phyloP scores from a whole-genome alignment of 768 basidiomycete genomes.

The Leccinum variicolor region DNA sequence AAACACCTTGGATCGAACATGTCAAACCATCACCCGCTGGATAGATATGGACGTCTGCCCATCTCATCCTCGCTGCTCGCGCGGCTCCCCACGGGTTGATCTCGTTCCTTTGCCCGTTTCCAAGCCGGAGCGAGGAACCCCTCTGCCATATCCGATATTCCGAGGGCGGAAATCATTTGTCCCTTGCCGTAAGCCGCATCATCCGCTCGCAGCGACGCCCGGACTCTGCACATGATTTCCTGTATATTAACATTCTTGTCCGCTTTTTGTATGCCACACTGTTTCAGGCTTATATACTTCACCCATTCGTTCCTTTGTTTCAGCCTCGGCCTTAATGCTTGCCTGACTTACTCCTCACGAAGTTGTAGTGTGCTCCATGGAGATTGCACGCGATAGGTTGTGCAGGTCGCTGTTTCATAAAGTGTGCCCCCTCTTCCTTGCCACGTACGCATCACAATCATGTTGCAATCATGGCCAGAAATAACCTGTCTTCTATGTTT shows the following conservation, averaged over 20 bases:
- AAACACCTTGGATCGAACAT: constrained; percentile 11
- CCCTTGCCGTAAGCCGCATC: constrained; percentile 8
- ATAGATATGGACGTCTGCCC: constrained; percentile 2
- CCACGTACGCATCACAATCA: neutral
- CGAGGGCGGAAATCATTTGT: neutral
- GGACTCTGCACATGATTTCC: neutral
- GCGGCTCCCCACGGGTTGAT: constrained; percentile 22
- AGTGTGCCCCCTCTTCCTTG: neutral
- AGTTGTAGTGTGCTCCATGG: neutral
- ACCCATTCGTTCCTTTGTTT: neutral
- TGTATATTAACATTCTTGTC: neutral
- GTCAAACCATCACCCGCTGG: constrained; percentile 4
- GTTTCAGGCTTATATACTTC: constrained; percentile 2
- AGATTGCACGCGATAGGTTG: neutral
- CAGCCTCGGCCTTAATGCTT: neutral
- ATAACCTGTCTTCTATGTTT: neutral
- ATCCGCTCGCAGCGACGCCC: neutral
- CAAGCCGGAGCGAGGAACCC: constrained; percentile 14
- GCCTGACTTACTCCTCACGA: neutral
- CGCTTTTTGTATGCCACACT: neutral
- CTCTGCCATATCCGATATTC: constrained; percentile 7
- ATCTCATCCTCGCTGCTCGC: neutral
- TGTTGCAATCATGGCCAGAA: neutral
- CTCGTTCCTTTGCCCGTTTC: constrained; percentile 12
- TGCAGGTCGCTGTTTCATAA: neutral